phyloP scores from a whole-genome alignment of 768 basidiomycete species.

The Artomyces pyxidatus region DNA sequence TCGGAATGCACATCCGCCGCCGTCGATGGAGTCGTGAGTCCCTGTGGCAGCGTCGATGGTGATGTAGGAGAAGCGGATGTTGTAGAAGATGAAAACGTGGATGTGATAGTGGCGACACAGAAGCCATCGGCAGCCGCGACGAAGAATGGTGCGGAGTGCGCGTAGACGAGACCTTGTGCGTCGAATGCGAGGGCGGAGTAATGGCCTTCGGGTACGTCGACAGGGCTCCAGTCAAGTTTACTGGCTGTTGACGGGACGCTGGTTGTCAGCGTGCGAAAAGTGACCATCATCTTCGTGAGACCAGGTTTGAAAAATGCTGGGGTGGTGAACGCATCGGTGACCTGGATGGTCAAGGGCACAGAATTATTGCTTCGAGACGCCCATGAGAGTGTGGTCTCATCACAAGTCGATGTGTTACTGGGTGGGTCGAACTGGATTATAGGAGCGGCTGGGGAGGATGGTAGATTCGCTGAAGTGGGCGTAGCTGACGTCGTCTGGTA shows the following conservation, averaged over 20 bases:
- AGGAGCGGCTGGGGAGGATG: background rate
- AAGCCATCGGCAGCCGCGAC: conserved; percentile 20
- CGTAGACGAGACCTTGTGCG: conserved; percentile 14
- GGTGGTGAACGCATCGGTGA: conserved; percentile 16
- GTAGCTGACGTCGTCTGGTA: too few species aligned
- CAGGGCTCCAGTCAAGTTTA: conserved; percentile 22
- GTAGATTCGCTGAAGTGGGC: too few species aligned
- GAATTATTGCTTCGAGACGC: conserved; percentile 4
- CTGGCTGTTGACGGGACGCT: conserved; percentile 19
- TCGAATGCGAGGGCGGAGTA: conserved; percentile 25
- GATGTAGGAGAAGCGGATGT: too few species aligned
- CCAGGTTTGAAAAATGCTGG: background rate
- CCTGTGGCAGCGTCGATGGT: background rate
- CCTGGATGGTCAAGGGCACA: conserved; percentile 18
- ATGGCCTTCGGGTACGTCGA: conserved; percentile 28
- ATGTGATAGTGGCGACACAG: background rate
- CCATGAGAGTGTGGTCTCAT: conserved; percentile 22
- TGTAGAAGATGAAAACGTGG: conserved; percentile 1
- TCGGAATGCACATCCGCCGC: background rate
- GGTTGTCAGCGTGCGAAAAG: conserved; percentile 21
- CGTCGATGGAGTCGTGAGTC: conserved; percentile 2
- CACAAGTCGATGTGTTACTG: conserved; percentile 24
- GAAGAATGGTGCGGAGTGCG: conserved; percentile 25
- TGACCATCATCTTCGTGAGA: background rate
- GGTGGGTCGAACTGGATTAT: conserved; percentile 17